Evolutionary conservation across 73 alveolate genomes (phyloP).

Genomic region (Stentor roeselii): DNA sequence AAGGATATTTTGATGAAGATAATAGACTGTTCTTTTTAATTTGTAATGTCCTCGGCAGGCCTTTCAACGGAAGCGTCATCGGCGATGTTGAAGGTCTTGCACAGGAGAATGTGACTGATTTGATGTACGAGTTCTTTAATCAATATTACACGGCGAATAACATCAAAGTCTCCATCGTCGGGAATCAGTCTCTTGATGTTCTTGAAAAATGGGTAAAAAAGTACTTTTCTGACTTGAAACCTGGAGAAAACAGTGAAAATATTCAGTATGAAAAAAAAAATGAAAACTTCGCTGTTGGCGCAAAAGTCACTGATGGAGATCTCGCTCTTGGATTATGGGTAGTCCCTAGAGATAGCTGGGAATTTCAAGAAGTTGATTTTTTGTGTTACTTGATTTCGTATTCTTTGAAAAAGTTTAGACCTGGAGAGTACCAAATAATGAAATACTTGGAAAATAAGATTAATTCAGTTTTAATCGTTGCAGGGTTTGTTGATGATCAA

Average conservation of each 20-base stretch:
- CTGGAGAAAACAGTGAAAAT: neutral
- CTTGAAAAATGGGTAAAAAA: slow-evolving; percentile 26
- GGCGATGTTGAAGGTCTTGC: slow-evolving; percentile 37
- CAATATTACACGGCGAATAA: slow-evolving; percentile 39
- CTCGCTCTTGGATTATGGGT: too few species aligned
- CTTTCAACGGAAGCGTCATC: slow-evolving; percentile 36
- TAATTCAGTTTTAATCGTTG: neutral
- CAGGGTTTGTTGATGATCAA: neutral
- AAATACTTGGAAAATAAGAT: neutral
- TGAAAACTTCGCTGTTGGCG: too few species aligned
- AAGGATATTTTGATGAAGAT: slow-evolving; percentile 55
- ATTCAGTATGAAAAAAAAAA: neutral
- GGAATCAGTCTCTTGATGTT: slow-evolving; percentile 29
- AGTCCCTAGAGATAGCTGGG: too few species aligned
- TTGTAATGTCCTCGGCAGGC: slow-evolving; percentile 13
- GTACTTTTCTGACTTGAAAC: slow-evolving; percentile 18
- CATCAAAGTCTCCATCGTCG: slow-evolving; percentile 37
- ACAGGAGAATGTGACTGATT: slow-evolving; percentile 7
- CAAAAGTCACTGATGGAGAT: too few species aligned
- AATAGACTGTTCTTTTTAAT: slow-evolving; percentile 24
- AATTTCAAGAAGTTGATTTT: neutral
- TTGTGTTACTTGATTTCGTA: neutral
- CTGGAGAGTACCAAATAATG: neutral
- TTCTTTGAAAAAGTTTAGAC: neutral
- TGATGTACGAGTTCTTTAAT: slow-evolving; percentile 22